These are phyloP conservation scores for Cladophialophora immunda DNA, from an alignment of 2,329 filamentous ascomycete genomes.

Conservation along the genomic window DNA sequence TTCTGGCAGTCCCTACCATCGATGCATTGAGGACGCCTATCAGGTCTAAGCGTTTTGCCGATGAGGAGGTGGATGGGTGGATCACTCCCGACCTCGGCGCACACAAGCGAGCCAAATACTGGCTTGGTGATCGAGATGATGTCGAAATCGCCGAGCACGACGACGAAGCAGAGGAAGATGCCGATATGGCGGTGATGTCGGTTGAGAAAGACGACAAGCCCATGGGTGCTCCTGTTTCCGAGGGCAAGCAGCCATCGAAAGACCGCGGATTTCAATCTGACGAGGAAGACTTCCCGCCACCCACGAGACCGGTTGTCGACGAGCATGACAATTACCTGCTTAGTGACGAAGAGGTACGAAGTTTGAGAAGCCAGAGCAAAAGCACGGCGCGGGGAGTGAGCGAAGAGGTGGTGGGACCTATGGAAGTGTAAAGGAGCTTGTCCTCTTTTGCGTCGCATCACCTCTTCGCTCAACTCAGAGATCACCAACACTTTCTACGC, in stretches of 20 bases:
- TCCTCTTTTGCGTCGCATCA: too few species aligned
- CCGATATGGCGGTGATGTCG: slow-evolving; percentile 47
- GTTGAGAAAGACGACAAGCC: slow-evolving; percentile 20
- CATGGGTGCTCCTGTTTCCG: neutral
- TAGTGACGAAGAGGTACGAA: slow-evolving; percentile 54
- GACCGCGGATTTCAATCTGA: slow-evolving; percentile 35
- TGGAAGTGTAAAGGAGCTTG: slow-evolving; percentile 56
- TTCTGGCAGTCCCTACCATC: slow-evolving; percentile 74
- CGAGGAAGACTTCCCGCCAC: slow-evolving; percentile 40
- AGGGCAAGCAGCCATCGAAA: slow-evolving; percentile 10
- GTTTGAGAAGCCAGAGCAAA: slow-evolving; percentile 48
- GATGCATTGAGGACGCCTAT: slow-evolving; percentile 53
- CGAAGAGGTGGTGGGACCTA: slow-evolving; percentile 61
- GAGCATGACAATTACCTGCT: slow-evolving; percentile 55
- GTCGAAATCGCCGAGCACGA: slow-evolving; percentile 54
- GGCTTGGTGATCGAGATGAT: slow-evolving; percentile 75
- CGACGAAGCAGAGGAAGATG: slow-evolving; percentile 42
- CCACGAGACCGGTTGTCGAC: slow-evolving; percentile 46
- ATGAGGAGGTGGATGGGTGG: slow-evolving; percentile 55
- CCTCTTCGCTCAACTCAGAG: neutral
- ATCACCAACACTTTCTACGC: neutral
- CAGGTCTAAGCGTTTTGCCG: slow-evolving; percentile 56
- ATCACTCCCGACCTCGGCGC: slow-evolving; percentile 65
- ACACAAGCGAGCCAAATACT: slow-evolving; percentile 84
- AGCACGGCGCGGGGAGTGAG: slow-evolving; percentile 61